These are phyloP conservation scores for Boletus sp. DNA, from an alignment of 768 basidiomycete genomes.

Conservation along the genomic window DNA sequence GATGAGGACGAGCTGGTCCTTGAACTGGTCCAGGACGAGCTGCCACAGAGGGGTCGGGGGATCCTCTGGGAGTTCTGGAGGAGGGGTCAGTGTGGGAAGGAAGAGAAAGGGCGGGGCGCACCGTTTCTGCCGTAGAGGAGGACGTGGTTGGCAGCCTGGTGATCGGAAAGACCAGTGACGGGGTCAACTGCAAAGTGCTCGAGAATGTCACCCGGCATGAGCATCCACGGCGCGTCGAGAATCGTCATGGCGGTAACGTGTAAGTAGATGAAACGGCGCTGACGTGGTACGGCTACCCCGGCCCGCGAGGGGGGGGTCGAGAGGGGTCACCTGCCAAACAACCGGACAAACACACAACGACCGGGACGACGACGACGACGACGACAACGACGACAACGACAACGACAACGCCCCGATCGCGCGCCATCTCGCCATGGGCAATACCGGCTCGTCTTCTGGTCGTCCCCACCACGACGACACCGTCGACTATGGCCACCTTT, in stretches of 20 bases:
- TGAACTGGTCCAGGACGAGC: conserved; percentile 97
- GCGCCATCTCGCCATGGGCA: conserved; percentile 57
- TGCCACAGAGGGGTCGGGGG: conserved; percentile 89
- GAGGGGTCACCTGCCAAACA: conserved; percentile 22
- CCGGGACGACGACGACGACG: background rate
- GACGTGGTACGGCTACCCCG: conserved; percentile 6
- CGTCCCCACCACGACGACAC: conserved; percentile 75
- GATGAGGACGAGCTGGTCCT: conserved; percentile 97
- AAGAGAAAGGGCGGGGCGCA: conserved; percentile 29
- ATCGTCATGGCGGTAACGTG: conserved; percentile 19
- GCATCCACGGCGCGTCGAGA: conserved; percentile 81
- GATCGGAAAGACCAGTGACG: conserved; percentile 56
- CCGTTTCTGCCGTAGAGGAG: conserved; percentile 86
- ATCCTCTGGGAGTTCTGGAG: conserved; percentile 85
- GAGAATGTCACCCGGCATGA: conserved; percentile 62
- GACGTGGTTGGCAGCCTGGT: conserved; percentile 70
- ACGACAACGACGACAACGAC: conserved; percentile 6
- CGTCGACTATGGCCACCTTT: conserved; percentile 78
- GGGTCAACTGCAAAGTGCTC: conserved; percentile 69
- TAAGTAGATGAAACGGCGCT: background rate
- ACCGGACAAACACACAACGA: conserved; percentile 16
- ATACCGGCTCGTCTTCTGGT: conserved; percentile 72
- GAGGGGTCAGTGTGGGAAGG: background rate
- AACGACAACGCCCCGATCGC: background rate
- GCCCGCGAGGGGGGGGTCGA: conserved; percentile 14